Evolutionary conservation across 2,329 filamentous ascomycete genomes (phyloP).

Genomic region (Cercospora sp.): DNA sequence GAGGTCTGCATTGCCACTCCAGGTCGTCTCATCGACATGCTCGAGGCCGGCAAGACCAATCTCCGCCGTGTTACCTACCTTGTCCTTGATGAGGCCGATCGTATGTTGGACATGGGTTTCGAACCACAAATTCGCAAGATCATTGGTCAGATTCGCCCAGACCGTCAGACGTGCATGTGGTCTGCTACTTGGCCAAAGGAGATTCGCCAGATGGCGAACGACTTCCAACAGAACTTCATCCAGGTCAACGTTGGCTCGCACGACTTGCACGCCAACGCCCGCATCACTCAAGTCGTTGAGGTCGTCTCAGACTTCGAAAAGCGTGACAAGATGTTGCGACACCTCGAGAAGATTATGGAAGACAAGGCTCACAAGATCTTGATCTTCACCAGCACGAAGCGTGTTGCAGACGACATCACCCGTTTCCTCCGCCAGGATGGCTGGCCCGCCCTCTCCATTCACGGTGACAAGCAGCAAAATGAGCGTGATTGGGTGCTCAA

Average conservation of each 20-base stretch:
- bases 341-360: constrained; percentile 97
- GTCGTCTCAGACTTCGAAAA: constrained; percentile 96
- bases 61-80: constrained; percentile 96
- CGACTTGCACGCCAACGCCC: constrained; percentile 94
- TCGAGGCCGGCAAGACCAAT: constrained; percentile 97
- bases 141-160: constrained; percentile 92
- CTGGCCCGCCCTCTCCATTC: constrained; percentile 96
- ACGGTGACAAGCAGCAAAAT: constrained; percentile 99
- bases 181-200: constrained; percentile 99
- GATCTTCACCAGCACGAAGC: constrained; percentile 83
- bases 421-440: constrained; percentile 96
- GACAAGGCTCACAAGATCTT: constrained; percentile 93
- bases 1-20: constrained; percentile 99
- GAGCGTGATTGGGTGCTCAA: constrained; percentile 99
- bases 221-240: constrained; percentile 94
- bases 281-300: constrained; percentile 96
- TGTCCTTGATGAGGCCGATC: constrained; percentile 97
- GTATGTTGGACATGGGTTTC: constrained; percentile 99
- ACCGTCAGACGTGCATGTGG: constrained; percentile 99
- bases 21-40: constrained; percentile 96
- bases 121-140: constrained; percentile 99
- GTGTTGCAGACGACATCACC: constrained; percentile 96
- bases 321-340: constrained; percentile 95
- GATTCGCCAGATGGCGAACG: constrained; percentile 83
- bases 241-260: constrained; percentile 98